Base-by-base conservation (phyloP, 768 basidiomycete genomes). In the Boletus rubescentipes region DNA sequence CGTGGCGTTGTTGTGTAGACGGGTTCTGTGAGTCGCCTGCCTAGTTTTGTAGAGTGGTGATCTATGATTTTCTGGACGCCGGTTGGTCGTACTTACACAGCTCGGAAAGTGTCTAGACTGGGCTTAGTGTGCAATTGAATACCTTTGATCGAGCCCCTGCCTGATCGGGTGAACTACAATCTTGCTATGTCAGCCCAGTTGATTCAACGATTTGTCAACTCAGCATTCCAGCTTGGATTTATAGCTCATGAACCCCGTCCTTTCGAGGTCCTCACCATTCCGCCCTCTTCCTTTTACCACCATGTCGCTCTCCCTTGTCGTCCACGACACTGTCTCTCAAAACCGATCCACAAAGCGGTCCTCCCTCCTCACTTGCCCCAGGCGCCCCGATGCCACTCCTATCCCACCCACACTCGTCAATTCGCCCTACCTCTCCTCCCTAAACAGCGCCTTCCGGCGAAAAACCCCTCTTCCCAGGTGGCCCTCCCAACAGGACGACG, bases 1-100 rank as follows among this genome's bases (percentile, higher is more conserved):
- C 44, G 80, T 86, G 62, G 84, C 81, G 32, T 77, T 92, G 38
- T 73, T 91, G 44, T 87, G 80, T 61, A 79, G 85, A 54, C 77
- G 87, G 65, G 70, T 79, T 52, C 59, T 79, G 54, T 80, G 67
- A 72, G 54, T 65, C 51, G 51, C 56, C 46, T 44, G 53, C 55
- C 59, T 42, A 20, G 58, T 51, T 49, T 18, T 55, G 44, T 61
- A 52, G 37, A 46, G 37, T 6, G 56, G 46, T 50, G 57, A 67
- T 66, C 61, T 67, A 46, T 63, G 44, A 57, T 56, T 49, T 52
- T 35, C 44, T 51, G 61, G 54, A 55, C 34, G 49, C n/a, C 16
- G 21, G 37, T 38, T 53, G 47, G 45, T 35, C 50, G 48, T 58
- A 62, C 11, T 39, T 51, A 51, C 60, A 63, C 62, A 56, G 54